These are phyloP conservation scores for Collybia sp. DNA, from an alignment of 768 basidiomycete genomes.

Conservation along the genomic window DNA sequence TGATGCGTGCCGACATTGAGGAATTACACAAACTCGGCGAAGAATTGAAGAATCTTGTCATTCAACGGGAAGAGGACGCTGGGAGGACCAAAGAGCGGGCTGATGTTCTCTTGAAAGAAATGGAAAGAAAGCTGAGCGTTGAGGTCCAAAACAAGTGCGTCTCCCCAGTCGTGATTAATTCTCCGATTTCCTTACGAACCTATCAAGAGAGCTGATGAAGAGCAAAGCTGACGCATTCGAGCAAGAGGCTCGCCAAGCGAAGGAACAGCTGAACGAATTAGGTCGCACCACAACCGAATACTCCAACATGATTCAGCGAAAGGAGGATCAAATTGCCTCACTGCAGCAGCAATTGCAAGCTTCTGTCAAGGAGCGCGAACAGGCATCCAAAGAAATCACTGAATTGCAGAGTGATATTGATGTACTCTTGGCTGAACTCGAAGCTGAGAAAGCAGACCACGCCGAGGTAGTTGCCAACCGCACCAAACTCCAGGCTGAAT, in stretches of 20 bases:
- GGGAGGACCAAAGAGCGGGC: constrained; percentile 69
- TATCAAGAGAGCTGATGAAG: constrained; percentile 57
- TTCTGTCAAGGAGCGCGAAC: constrained; percentile 50
- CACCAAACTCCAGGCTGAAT: constrained; percentile 69
- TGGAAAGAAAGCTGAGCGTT: constrained; percentile 64
- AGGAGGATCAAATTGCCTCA: constrained; percentile 64
- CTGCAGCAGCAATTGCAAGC: constrained; percentile 50
- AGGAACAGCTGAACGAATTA: constrained; percentile 75
- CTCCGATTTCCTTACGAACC: neutral
- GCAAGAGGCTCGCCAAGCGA: constrained; percentile 62
- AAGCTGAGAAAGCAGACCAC: constrained; percentile 51
- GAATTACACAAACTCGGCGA: constrained; percentile 61
- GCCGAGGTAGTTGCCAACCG: constrained; percentile 40
- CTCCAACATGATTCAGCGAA: constrained; percentile 68
- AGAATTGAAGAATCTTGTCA: constrained; percentile 63
- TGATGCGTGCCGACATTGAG: constrained; percentile 52
- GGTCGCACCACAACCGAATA: constrained; percentile 75
- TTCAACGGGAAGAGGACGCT: constrained; percentile 80
- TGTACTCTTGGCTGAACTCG: constrained; percentile 57
- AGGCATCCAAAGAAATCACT: constrained; percentile 51
- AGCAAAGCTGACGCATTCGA: constrained; percentile 59
- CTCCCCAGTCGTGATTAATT: neutral
- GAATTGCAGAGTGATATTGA: constrained; percentile 71
- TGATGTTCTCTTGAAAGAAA: constrained; percentile 56
- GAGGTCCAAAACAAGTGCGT: constrained; percentile 65